Evolutionary conservation across 2,329 filamentous ascomycete genomes (phyloP), one percentile per base, ranked within the genome.

Genomic region (Dactylonectria macrodidyma): DNA sequence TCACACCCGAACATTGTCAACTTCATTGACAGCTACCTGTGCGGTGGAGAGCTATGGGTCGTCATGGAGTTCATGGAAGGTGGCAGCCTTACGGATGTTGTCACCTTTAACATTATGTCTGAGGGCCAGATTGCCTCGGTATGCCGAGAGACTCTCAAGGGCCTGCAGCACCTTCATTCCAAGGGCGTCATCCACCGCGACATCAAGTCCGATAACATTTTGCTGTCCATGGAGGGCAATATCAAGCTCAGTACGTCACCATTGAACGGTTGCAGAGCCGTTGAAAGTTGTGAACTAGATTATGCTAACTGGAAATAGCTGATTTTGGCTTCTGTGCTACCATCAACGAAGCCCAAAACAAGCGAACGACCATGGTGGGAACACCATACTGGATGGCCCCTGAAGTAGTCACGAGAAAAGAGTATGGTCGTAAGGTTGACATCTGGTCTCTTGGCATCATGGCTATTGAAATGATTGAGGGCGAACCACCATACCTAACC

Each of bases 61-160:
- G 94, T 98, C 38, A 99, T 99, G 96, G 96, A 99, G 83, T 99
- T 95, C 78, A 99, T 99, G 96, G 95, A 99, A 81, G 96, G 96
- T 67, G 96, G 96, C 70, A 98, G 95, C 82, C 85, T 99, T 79
- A 99, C 96, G 11, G 96, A 99, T 81, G 96, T 99, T 61, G 96
- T 99, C 64, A 99, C 96, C 3, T 98, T 97, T 83, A 98, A 98
- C 83, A 97, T 98, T 78, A 98, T 99, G 96, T 95, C 93, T 8
- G 96, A 99, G 81, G 94, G 94, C 3, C 96, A 98, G 83, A 98
- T 99, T 78, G 95, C 96, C 10, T 94, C 95, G 2, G 95, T 99
- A 22, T 98, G 95, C 83, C 88, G 94, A 76, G 96, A 99, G 87
- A 97, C 95, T 24, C 85, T 98, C 50, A 92, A 93, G 80, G 96